phyloP scores from a whole-genome alignment of 2,329 filamentous ascomycete species.

The Xylaria sp. region DNA sequence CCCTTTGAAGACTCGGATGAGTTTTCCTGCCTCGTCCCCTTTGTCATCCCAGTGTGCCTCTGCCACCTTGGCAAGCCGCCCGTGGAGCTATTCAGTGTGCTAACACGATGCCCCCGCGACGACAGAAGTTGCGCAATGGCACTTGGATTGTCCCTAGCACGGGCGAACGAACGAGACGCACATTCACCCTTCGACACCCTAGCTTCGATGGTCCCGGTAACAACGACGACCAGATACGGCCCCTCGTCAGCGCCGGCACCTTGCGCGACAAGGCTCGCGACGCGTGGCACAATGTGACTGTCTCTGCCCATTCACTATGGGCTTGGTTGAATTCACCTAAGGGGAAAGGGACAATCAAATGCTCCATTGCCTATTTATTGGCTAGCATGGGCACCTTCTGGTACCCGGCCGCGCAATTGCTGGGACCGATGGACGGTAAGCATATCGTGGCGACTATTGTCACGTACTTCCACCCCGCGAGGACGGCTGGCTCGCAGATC shows the following conservation, averaged over 20 bases:
- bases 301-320: slow-evolving; percentile 51
- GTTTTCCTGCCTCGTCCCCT: slow-evolving; percentile 8
- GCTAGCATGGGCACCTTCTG: slow-evolving; percentile 88
- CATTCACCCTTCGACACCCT: slow-evolving; percentile 72
- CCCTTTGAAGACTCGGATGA: background rate
- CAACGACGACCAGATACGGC: slow-evolving; percentile 42
- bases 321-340: slow-evolving; percentile 72
- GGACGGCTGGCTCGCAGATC: slow-evolving; percentile 86
- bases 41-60: background rate
- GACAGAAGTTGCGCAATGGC: slow-evolving; percentile 77
- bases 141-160: slow-evolving; percentile 87
- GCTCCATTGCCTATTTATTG: slow-evolving; percentile 85
- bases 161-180: slow-evolving; percentile 80
- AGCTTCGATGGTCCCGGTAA: slow-evolving; percentile 45
- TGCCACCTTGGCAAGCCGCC: slow-evolving; percentile 1
- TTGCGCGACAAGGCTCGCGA: slow-evolving; percentile 44
- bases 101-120: slow-evolving; percentile 58
- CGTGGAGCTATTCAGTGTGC: slow-evolving; percentile 40
- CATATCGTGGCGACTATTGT: slow-evolving; percentile 93
- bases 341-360: slow-evolving; percentile 85
- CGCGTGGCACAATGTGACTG: slow-evolving; percentile 46
- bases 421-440: slow-evolving; percentile 88
- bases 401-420: slow-evolving; percentile 70
- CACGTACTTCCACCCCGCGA: slow-evolving; percentile 91
- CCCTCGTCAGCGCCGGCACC: slow-evolving; percentile 45